Evolutionary conservation across 2,329 filamentous ascomycete species (phyloP), one percentile per base, ranked within the genome.

Genomic region (Apiospora saccharicola): DNA sequence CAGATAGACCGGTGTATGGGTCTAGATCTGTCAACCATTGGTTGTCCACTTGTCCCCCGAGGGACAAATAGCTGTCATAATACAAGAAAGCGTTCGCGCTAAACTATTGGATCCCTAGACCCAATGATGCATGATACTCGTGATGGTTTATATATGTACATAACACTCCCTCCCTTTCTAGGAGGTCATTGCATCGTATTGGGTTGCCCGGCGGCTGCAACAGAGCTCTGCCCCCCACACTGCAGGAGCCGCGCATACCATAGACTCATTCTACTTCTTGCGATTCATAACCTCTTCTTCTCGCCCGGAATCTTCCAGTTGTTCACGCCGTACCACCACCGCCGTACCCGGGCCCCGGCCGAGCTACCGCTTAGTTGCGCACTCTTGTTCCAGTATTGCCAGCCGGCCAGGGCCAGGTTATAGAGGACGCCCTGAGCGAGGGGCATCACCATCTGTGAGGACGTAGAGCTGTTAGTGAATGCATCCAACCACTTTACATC

Each of bases 291-390:
- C 24, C 41, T 68, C 43, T 76, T 76, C 44, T 70, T 75, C 71
- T 83, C 79, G 5, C 78, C 75, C 16, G 92, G 92, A 72, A 96
- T 82, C 68, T 88, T 87, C 96, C 96, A 98, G 79, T 97, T 94
- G 80, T 98, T 98, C 24, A 97, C 93, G 30, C 89, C 90, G 85
- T 94, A 98, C 96, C 96, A 99, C 96, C 96, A 98, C 76, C 95
- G 88, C 77, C 96, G 88, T 68, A 96, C 84, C 76, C 89, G 90
- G 8, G 93, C 94, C 30, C 96, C 96, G 22, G 93, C 85, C 37
- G 90, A 91, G 77, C 90, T 90, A 12, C 96, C 96, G 74, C 90
- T 91, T 76, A 98, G 87, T 79, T 91, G 91, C 19, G 94, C 92
- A 72, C 89, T 92, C 73, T 89, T 88, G 82, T 98, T 98, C 93